Percentiles rank a stretch among this genome's conserved stretches.
phyloP scores from a whole-genome alignment of 1,284 basidiomycete species.

The Somion occarium region DNA sequence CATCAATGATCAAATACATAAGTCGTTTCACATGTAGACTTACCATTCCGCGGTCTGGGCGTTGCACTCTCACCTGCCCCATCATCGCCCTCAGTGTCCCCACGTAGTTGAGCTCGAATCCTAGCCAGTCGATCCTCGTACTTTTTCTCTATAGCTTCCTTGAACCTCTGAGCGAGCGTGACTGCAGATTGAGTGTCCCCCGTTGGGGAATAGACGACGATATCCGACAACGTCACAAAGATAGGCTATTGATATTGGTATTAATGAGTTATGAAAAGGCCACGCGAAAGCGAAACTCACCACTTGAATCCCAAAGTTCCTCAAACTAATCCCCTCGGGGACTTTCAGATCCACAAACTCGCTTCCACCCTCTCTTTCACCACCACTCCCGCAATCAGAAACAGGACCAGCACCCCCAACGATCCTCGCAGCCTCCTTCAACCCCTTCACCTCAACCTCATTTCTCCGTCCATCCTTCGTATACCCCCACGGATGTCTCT shows the following conservation, averaged over 20 bases:
- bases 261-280: slow-evolving; percentile 4
- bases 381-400: too few species aligned
- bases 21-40: too few species aligned
- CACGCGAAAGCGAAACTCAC: slow-evolving; percentile 40
- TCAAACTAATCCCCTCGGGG: slow-evolving; percentile 69
- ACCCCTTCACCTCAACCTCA: not conserved
- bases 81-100: not conserved
- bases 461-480: slow-evolving; percentile 49
- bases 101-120: slow-evolving; percentile 11
- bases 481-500: slow-evolving; percentile 33
- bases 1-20: too few species aligned
- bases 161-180: slow-evolving; percentile 53
- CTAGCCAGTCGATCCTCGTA: slow-evolving; percentile 38
- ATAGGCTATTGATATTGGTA: slow-evolving; percentile 43
- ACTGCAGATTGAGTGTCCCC: slow-evolving; percentile 48
- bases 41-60: not conserved
- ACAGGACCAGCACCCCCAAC: slow-evolving; percentile 18
- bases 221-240: slow-evolving; percentile 85
- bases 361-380: too few species aligned
- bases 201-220: slow-evolving; percentile 81
- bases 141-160: slow-evolving; percentile 53
- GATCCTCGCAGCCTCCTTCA: not conserved
- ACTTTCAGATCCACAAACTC: slow-evolving; percentile 61
- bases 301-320: slow-evolving; percentile 82
- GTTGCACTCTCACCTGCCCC: not conserved